Evolutionary conservation across 2,329 filamentous ascomycete species (phyloP), one percentile per base, ranked within the genome.

Genomic region (Blastomyces silverae): DNA sequence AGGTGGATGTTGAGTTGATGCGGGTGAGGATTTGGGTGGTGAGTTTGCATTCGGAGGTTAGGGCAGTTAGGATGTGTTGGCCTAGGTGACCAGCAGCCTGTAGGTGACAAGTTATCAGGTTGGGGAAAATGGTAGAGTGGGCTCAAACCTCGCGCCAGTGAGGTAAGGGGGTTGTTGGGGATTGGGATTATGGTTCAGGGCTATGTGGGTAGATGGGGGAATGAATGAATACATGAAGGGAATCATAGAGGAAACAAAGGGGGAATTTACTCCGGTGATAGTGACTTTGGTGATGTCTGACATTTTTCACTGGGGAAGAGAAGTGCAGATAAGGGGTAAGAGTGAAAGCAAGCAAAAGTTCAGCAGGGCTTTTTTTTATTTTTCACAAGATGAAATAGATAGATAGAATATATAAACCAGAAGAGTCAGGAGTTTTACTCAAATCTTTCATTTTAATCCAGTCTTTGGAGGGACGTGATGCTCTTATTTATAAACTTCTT

Each of bases 21-120:
- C 64, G 67, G 52, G 65, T 64, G 15, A 66, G 65, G 22, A 69
- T 66, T 34, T 65, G 58, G 48, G 65, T 69, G 28, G 68, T 63
- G 64, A 73, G 71, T 0, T 67, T 56, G 50, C 72, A 68, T 10
- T 66, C 22, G 31, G 70, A 63, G 2, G 74, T 66, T 22, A 68
- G 70, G 13, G 68, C 62, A 34, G 74, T 70, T 10, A 75, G n/a
- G 57, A 60, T 62, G 25, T 70, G 62, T 17, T 67, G 66, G 50
- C 73, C 60, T n/a, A 62, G 48, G 44, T 62, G 44, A 28, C 60
- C 60, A 11, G 60, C 22, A 2, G 60, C 60, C 60, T 62, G n/a
- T 25, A 28, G 60, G 28, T 31, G 25, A 11, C 28, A 22, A 39
- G n/a, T 31, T 42, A 44, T 52, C 6, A 52, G 46, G 28, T 37